phyloP scores from a whole-genome alignment of 805 yeast genomes.

The Kluyveromyces siamensis region DNA sequence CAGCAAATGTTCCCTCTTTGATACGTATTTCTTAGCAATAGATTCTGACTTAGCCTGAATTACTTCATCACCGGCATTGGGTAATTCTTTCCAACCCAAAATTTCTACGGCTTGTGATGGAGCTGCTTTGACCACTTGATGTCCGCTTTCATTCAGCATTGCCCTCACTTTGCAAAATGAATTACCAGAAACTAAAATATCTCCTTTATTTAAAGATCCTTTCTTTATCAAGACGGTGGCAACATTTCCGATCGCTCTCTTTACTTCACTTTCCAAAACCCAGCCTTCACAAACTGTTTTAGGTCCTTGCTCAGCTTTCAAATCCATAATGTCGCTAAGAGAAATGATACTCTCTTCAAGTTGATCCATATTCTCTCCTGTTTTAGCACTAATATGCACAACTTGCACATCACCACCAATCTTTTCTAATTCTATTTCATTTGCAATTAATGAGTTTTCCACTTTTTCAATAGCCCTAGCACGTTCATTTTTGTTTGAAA shows the following conservation, averaged over 20 bases:
- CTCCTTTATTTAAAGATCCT: constrained; percentile 66
- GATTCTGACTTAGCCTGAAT: constrained; percentile 69
- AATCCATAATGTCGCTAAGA: constrained; percentile 73
- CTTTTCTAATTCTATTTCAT: constrained; percentile 80
- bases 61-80: constrained; percentile 82
- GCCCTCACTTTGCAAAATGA: constrained; percentile 79
- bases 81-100: constrained; percentile 90
- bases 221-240: constrained; percentile 79
- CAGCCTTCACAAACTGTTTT: constrained; percentile 66
- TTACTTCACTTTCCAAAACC: constrained; percentile 77
- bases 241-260: constrained; percentile 73
- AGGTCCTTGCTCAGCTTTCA: constrained; percentile 44
- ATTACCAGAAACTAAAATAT: constrained; percentile 73
- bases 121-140: constrained; percentile 51
- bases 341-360: constrained; percentile 84
- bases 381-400: constrained; percentile 77
- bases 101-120: constrained; percentile 90
- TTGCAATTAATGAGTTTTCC: constrained; percentile 61
- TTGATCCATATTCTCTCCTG: constrained; percentile 84
- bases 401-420: constrained; percentile 94
- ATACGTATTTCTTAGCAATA: constrained; percentile 64
- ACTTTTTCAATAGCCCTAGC: constrained; percentile 70
- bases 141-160: constrained; percentile 67
- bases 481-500: constrained; percentile 23
- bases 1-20: constrained; percentile 54